Evolutionary conservation across 1,284 basidiomycete species (phyloP), one percentile per base, ranked within the genome.

Genomic region (Golubevia sp.): DNA sequence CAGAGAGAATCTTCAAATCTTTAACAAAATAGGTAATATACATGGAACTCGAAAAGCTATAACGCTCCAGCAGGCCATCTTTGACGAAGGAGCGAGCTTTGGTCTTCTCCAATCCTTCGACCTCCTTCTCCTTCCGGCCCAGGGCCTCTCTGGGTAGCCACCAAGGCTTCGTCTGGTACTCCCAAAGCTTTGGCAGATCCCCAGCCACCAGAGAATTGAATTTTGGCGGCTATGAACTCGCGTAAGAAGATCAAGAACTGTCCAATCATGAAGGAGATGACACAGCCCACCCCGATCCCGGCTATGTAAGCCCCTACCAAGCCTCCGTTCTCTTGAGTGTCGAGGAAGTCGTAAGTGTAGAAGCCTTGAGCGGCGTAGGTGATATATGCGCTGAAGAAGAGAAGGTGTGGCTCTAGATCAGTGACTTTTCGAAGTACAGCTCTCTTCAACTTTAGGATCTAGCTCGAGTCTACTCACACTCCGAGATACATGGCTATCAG

Each of bases 401-500:
- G n/a, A n/a, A n/a, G n/a, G n/a, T n/a, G n/a, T n/a, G n/a, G n/a
- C n/a, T n/a, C n/a, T n/a, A n/a, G n/a, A n/a, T n/a, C n/a, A n/a
- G n/a, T n/a, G n/a, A n/a, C n/a, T n/a, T n/a, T n/a, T n/a, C n/a
- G n/a, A n/a, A n/a, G n/a, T n/a, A n/a, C n/a, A n/a, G n/a, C n/a
- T n/a, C n/a, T n/a, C n/a, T n/a, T n/a, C n/a, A n/a, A n/a, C n/a
- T n/a, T n/a, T n/a, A n/a, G n/a, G n/a, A n/a, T n/a, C n/a, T n/a
- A n/a, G n/a, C n/a, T n/a, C n/a, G n/a, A n/a, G n/a, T n/a, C n/a
- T n/a, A n/a, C n/a, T n/a, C n/a, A n/a, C n/a, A 91, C 84, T 15
- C 86, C 90, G 25, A 91, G 82, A 72, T 91, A 91, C 13, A 84
- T 74, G 0, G 70, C 88, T 23, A 91, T 85, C 30, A 89, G 63